Percentiles rank a stretch among this genome's conserved stretches.
Conservation (phyloP, 2,329 filamentous ascomycete genomes). For the Sarocladium strictum region DNA sequence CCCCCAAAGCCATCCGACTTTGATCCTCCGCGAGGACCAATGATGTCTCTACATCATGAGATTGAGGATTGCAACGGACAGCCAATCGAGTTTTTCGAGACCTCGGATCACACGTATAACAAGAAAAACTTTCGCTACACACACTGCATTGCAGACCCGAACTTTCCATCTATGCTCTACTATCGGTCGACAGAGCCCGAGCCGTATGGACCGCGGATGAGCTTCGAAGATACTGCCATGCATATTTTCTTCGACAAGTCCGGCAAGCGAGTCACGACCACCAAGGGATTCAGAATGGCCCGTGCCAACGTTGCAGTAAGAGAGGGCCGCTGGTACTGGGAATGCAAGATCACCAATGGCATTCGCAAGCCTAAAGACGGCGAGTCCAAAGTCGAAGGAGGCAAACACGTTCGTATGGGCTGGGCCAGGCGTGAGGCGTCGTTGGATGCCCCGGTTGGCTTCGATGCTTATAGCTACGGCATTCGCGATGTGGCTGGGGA, state of each 20-base stretch:
- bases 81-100: slow-evolving; percentile 54
- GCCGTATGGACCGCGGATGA: slow-evolving; percentile 79
- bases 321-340: slow-evolving; percentile 89
- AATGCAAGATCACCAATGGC: slow-evolving; percentile 82
- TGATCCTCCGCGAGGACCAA: slow-evolving; percentile 50
- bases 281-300: slow-evolving; percentile 88
- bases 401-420: slow-evolving; percentile 72
- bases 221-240: slow-evolving; percentile 84
- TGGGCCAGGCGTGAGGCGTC: slow-evolving; percentile 79
- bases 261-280: slow-evolving; percentile 74
- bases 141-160: slow-evolving; percentile 83
- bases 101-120: slow-evolving; percentile 59
- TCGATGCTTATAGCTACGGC: slow-evolving; percentile 90
- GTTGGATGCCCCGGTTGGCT: slow-evolving; percentile 77
- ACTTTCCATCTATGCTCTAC: slow-evolving; percentile 79
- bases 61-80: slow-evolving; percentile 42
- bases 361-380: slow-evolving; percentile 39
- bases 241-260: slow-evolving; percentile 77
- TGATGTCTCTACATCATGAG: slow-evolving; percentile 50
- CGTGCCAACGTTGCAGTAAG: slow-evolving; percentile 85
- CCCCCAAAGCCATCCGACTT: slow-evolving; percentile 58
- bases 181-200: slow-evolving; percentile 84
- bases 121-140: slow-evolving; percentile 80
- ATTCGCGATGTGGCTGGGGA: slow-evolving; percentile 86
- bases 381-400: slow-evolving; percentile 40